A percentile compares a stretch with the other conserved stretches of the same genome.
phyloP scores from a whole-genome alignment of 257 asterid species.

The Perilla frutescens region DNA sequence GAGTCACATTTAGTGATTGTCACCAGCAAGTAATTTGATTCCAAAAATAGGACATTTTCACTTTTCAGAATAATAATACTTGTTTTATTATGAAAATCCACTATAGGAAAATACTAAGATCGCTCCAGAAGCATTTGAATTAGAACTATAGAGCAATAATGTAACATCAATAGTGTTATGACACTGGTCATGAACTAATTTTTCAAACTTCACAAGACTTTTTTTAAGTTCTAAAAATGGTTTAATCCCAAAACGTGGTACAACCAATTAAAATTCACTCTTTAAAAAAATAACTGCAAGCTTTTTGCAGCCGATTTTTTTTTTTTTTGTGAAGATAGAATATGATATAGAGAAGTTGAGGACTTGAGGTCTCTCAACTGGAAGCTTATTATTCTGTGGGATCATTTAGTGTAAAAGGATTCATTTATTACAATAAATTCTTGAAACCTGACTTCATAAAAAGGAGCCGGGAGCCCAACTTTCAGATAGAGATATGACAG shows the following conservation, averaged over 20 bases:
- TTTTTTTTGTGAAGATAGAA: too few species aligned
- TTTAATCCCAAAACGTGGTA: too few species aligned
- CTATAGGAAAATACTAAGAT: not conserved
- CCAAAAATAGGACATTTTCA: not conserved
- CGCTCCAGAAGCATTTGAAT: too few species aligned
- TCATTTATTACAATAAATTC: not conserved
- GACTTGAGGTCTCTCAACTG: not conserved
- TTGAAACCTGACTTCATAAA: not conserved
- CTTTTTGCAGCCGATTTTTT: too few species aligned
- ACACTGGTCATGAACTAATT: too few species aligned
- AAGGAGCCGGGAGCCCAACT: not conserved
- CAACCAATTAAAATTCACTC: not conserved
- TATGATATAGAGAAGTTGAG: not conserved
- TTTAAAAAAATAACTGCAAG: not conserved
- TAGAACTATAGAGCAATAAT: too few species aligned
- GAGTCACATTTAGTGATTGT: not conserved
- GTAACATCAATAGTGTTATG: too few species aligned
- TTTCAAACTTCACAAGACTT: not conserved
- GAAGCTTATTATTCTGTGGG: not conserved
- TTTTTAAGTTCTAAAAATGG: not conserved
- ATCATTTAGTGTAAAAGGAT: too few species aligned
- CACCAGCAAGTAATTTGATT: not conserved
- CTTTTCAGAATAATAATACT: not conserved
- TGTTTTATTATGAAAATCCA: not conserved
- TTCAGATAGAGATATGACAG: not conserved